Percentiles rank a stretch among this genome's conserved stretches.
These are phyloP conservation scores for Daldinia decipiens DNA, from an alignment of 495 filamentous ascomycete species.

Conservation along the genomic window DNA sequence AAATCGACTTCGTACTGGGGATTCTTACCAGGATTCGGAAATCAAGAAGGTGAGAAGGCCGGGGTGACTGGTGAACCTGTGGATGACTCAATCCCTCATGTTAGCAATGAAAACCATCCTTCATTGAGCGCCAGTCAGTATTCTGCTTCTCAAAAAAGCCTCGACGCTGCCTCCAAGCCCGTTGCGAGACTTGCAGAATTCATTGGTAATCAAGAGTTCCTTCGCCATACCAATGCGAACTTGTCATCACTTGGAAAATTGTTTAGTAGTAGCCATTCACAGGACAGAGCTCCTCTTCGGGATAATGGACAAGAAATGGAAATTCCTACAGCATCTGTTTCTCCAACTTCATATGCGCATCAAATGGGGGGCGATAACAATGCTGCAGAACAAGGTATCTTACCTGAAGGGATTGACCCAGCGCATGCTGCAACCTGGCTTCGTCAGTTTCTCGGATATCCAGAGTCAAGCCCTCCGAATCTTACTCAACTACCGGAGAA, in stretches of 20 bases:
- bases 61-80: background rate
- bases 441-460: conserved; percentile 43
- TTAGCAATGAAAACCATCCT: conserved; percentile 10
- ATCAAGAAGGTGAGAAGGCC: conserved; percentile 18
- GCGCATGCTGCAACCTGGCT: conserved; percentile 40
- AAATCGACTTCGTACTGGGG: conserved; percentile 39
- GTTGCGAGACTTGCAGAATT: conserved; percentile 15
- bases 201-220: conserved; percentile 32
- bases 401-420: conserved; percentile 20
- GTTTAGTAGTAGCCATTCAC: background rate
- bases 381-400: conserved; percentile 10
- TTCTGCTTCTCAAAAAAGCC: conserved; percentile 33
- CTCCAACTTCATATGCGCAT: conserved; percentile 23
- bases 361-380: background rate
- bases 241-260: conserved; percentile 1
- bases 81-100: background rate
- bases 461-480: conserved; percentile 22
- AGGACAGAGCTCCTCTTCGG: conserved; percentile 2
- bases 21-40: conserved; percentile 30
- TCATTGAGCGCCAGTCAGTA: conserved; percentile 29
- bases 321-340: conserved; percentile 18
- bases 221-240: conserved; percentile 16
- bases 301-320: conserved; percentile 9
- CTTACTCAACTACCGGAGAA: conserved; percentile 47
- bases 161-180: conserved; percentile 9